A percentile compares a stretch with the other conserved stretches of the same genome.
These are phyloP conservation scores for Termitomyces sp. DNA, from an alignment of 768 basidiomycete genomes.

Conservation along the genomic window DNA sequence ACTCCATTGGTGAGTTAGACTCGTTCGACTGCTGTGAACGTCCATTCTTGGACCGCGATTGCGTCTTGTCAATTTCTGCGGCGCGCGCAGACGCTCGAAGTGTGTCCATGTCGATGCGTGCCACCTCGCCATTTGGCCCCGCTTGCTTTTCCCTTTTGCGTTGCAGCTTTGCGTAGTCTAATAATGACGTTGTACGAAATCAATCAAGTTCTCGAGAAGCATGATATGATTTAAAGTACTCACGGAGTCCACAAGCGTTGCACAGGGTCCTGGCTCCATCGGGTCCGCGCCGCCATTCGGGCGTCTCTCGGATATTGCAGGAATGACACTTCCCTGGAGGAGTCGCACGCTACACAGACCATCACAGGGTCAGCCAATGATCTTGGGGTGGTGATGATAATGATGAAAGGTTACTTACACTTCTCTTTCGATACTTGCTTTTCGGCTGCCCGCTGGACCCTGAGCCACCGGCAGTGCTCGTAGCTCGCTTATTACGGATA, in stretches of 20 bases:
- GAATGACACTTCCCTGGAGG: slow-evolving; percentile 87
- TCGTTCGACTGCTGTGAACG: slow-evolving; percentile 23
- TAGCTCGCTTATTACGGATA: slow-evolving; percentile 78
- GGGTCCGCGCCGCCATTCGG: slow-evolving; percentile 84
- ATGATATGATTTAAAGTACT: slow-evolving; percentile 23
- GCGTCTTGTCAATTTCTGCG: slow-evolving; percentile 37
- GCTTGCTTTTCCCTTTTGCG: slow-evolving; percentile 68
- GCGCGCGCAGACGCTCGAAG: slow-evolving; percentile 69
- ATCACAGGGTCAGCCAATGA: slow-evolving; percentile 18
- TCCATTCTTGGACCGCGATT: slow-evolving; percentile 16
- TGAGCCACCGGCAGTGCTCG: slow-evolving; percentile 52
- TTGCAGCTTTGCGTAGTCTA: slow-evolving; percentile 81
- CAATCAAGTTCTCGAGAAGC: neutral
- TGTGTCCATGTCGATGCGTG: slow-evolving; percentile 69
- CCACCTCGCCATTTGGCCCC: slow-evolving; percentile 47
- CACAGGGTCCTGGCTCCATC: slow-evolving; percentile 81
- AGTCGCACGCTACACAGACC: slow-evolving; percentile 62
- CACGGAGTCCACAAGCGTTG: slow-evolving; percentile 83
- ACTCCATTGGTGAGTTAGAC: slow-evolving; percentile 24
- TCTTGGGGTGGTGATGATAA: neutral
- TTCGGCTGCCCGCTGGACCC: slow-evolving; percentile 52
- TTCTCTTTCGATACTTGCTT: slow-evolving; percentile 80
- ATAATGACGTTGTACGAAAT: neutral
- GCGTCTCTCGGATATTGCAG: slow-evolving; percentile 82
- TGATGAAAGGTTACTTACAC: slow-evolving; percentile 47